phyloP scores from a whole-genome alignment of 1,139 yeast genomes.

The Scheffersomyces insectosa region DNA sequence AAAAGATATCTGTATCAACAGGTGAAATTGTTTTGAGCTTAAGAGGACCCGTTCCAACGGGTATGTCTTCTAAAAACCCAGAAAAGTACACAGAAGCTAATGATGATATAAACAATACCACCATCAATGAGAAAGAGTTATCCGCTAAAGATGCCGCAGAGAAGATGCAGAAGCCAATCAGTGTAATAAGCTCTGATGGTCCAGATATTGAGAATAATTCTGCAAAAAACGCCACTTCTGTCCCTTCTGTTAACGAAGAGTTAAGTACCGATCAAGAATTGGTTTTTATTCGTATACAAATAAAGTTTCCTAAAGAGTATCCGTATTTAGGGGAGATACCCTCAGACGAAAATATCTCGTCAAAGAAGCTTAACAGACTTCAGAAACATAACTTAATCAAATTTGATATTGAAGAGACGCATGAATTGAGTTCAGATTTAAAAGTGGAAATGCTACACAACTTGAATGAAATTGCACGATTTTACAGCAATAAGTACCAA shows the following conservation, averaged over 20 bases:
- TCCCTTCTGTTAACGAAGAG: slow-evolving; percentile 8
- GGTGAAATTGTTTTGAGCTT: slow-evolving; percentile 76
- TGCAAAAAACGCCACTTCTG: background rate
- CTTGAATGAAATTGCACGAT: slow-evolving; percentile 56
- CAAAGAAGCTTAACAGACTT: slow-evolving; percentile 21
- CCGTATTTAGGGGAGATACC: slow-evolving; percentile 60
- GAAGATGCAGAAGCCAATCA: background rate
- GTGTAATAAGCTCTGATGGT: background rate
- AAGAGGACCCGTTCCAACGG: slow-evolving; percentile 68
- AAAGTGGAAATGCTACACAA: slow-evolving; percentile 51
- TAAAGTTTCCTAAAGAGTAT: slow-evolving; percentile 68
- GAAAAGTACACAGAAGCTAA: background rate
- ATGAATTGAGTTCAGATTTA: slow-evolving; percentile 54
- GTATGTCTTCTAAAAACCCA: background rate
- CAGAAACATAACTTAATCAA: slow-evolving; percentile 28
- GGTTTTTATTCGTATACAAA: slow-evolving; percentile 67
- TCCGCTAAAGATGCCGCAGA: background rate
- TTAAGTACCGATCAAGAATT: slow-evolving; percentile 47
- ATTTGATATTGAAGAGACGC: slow-evolving; percentile 78
- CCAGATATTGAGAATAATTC: background rate
- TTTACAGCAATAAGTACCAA: slow-evolving; percentile 55
- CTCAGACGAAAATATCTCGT: slow-evolving; percentile 10
- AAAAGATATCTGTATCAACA: slow-evolving; percentile 82
- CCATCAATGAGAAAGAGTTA: background rate
- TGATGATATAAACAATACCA: background rate